A percentile compares a stretch with the other conserved stretches of the same genome.
These are phyloP conservation scores for Ciborinia camelliae DNA, from an alignment of 2,329 filamentous ascomycete species.

Conservation along the genomic window DNA sequence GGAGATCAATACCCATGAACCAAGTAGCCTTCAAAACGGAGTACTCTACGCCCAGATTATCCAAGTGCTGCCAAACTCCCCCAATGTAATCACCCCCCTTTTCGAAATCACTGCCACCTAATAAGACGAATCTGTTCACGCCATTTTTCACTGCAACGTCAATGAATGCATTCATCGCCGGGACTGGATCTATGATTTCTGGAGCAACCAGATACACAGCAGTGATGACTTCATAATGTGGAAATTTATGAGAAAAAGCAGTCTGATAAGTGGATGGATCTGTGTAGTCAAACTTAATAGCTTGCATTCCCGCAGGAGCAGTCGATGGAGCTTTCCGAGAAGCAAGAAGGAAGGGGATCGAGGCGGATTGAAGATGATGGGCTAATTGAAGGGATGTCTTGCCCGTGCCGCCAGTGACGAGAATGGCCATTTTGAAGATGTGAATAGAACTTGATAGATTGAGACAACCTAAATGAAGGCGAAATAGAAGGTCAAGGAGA, in stretches of 20 bases:
- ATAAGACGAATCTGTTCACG: neutral
- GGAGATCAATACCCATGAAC: neutral
- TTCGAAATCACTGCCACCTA: neutral
- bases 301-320: neutral
- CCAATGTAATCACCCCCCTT: neutral
- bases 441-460: neutral
- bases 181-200: neutral
- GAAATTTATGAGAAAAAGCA: neutral
- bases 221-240: neutral
- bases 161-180: constrained; percentile 9
- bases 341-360: constrained; percentile 8
- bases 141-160: neutral
- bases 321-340: neutral
- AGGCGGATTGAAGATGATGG: neutral
- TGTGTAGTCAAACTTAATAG: neutral
- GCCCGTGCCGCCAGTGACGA: constrained; percentile 3
- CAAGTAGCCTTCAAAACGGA: neutral
- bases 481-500: neutral
- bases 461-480: too few relatives aligned
- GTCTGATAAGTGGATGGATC: neutral
- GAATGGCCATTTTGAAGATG: neutral
- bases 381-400: constrained; percentile 6
- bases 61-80: constrained; percentile 5
- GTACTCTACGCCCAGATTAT: neutral
- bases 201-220: constrained; percentile 5